A percentile compares a stretch with the other conserved stretches of the same genome.
These are phyloP conservation scores for Lasiodiplodia theobromae DNA, from an alignment of 2,329 filamentous ascomycete genomes.

Conservation along the genomic window DNA sequence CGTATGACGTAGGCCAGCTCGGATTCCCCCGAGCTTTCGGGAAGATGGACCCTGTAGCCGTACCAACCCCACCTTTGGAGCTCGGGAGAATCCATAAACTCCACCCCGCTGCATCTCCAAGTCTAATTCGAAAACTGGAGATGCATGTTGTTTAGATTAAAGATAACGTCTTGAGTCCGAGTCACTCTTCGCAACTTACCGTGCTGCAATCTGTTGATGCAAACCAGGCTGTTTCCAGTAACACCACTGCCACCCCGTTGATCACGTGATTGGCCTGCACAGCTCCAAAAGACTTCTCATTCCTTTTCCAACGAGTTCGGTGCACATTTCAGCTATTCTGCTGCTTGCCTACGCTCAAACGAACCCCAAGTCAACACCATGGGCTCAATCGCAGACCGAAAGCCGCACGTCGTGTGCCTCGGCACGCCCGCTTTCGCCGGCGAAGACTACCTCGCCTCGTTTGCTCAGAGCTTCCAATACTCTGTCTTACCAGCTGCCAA, in stretches of 20 bases:
- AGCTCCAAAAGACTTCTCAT: background rate
- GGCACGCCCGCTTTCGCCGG: slow-evolving; percentile 51
- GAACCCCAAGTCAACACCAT: background rate
- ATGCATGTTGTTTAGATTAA: background rate
- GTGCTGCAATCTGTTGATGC: background rate
- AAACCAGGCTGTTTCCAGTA: slow-evolving; percentile 1
- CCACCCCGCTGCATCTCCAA: background rate
- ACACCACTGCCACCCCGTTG: background rate
- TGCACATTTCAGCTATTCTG: background rate
- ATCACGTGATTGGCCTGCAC: background rate
- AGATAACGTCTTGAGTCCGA: background rate
- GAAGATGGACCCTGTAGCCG: slow-evolving; percentile 8
- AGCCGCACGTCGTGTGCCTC: slow-evolving; percentile 53
- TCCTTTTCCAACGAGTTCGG: background rate
- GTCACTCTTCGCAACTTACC: background rate
- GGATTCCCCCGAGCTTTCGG: slow-evolving; percentile 1
- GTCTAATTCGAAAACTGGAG: background rate
- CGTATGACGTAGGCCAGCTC: background rate
- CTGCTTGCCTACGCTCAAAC: background rate
- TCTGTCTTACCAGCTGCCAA: slow-evolving; percentile 49
- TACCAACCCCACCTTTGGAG: slow-evolving; percentile 1
- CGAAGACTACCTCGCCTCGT: slow-evolving; percentile 51
- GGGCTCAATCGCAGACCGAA: slow-evolving; percentile 33
- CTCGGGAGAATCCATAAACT: slow-evolving; percentile 6
- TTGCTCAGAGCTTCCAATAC: slow-evolving; percentile 49